Conservation (phyloP, 2,329 filamentous ascomycete genomes). For the Aspergillus hiratsukae region DNA sequence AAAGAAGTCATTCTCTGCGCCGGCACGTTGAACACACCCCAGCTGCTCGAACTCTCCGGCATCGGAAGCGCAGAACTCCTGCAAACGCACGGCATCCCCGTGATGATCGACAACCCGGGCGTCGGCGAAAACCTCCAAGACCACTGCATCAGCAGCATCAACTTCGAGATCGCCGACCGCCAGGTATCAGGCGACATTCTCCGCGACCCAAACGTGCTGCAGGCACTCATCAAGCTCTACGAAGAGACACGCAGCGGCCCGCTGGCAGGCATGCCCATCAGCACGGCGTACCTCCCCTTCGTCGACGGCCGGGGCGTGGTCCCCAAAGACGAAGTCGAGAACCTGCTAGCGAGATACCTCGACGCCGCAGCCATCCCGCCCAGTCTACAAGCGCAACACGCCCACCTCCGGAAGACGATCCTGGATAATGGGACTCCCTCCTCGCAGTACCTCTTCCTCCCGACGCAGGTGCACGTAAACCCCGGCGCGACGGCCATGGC, state of each 20-base stretch:
- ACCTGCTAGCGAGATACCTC: constrained; percentile 2
- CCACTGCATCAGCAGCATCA: constrained; percentile 34
- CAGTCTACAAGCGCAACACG: constrained; percentile 9
- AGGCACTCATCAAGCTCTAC: constrained; percentile 19
- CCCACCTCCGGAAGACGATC: constrained; percentile 11
- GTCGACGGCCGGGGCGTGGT: constrained; percentile 18
- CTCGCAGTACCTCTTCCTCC: constrained; percentile 12
- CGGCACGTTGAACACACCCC: constrained; percentile 54
- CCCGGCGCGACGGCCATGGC: constrained; percentile 10
- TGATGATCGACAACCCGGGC: constrained; percentile 41
- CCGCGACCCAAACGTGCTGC: constrained; percentile 17
- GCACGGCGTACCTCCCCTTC: constrained; percentile 22
- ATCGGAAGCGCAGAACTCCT: constrained; percentile 50
- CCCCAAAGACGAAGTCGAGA: constrained; percentile 2
- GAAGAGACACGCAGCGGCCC: constrained; percentile 18
- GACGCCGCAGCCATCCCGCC: background rate
- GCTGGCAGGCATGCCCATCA: constrained; percentile 20
- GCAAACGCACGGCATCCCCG: constrained; percentile 37
- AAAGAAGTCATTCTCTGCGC: constrained; percentile 57
- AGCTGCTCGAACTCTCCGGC: constrained; percentile 58
- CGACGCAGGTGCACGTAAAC: constrained; percentile 13
- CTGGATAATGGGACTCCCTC: constrained; percentile 6
- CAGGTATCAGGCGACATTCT: constrained; percentile 22
- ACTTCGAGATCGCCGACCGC: constrained; percentile 18
- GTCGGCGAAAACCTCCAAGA: constrained; percentile 53